Conservation (phyloP, 1,284 basidiomycete species). For the Ustilago xerochloae region DNA sequence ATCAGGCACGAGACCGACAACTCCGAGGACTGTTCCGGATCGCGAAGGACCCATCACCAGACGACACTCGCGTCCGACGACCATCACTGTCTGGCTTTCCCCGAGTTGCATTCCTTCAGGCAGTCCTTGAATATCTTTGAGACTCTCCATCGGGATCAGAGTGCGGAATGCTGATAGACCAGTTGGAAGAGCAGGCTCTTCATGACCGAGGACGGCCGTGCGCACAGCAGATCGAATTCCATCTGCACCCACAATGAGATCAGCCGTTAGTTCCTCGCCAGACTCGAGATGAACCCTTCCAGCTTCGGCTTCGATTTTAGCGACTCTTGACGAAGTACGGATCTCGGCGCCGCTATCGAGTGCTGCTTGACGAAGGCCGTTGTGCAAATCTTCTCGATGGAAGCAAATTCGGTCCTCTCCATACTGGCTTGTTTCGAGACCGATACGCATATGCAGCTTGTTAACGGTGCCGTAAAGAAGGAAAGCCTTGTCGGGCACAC, state of each 20-base stretch:
- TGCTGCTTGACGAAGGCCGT: slow-evolving; percentile 4
- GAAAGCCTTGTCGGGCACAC: slow-evolving; percentile 13
- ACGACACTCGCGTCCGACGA: slow-evolving; percentile 49
- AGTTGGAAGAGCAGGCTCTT: slow-evolving; percentile 42
- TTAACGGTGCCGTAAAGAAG: slow-evolving; percentile 6
- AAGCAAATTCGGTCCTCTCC: slow-evolving; percentile 16
- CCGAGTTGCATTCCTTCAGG: background rate
- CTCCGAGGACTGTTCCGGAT: slow-evolving; percentile 55
- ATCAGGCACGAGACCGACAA: slow-evolving; percentile 15
- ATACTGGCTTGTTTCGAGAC: slow-evolving; percentile 4
- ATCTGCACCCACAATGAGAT: slow-evolving; percentile 65
- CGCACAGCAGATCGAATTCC: slow-evolving; percentile 69
- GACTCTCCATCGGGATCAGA: slow-evolving; percentile 37
- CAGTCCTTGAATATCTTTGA: slow-evolving; percentile 44
- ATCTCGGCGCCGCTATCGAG: slow-evolving; percentile 14
- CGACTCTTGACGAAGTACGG: slow-evolving; percentile 17
- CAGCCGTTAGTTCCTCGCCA: slow-evolving; percentile 47
- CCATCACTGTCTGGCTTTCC: slow-evolving; percentile 8
- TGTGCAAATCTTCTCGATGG: slow-evolving; percentile 14
- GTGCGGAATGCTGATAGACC: slow-evolving; percentile 63
- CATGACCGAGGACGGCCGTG: slow-evolving; percentile 59
- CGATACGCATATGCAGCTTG: slow-evolving; percentile 9
- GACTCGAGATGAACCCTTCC: slow-evolving; percentile 48
- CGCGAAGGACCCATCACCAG: slow-evolving; percentile 55
- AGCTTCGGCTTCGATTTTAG: slow-evolving; percentile 33